Evolutionary conservation across 352 stramenopile species (phyloP).

Genomic region (Globisporangium orthogonon): DNA sequence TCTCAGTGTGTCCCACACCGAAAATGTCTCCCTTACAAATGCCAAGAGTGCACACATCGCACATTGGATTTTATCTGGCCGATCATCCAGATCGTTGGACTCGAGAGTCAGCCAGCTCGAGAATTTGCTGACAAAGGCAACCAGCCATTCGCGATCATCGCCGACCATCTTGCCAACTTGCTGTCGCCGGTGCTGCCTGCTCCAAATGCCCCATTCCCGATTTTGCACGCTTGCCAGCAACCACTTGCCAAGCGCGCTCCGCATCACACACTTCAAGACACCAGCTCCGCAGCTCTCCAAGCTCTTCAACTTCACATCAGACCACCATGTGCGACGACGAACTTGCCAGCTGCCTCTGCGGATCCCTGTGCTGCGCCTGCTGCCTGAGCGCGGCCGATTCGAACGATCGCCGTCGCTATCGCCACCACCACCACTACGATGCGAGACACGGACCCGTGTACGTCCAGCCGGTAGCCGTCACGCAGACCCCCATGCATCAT

Average conservation of each 20-base stretch:
- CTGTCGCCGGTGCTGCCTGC: too few species aligned
- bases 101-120: background rate
- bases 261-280: background rate
- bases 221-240: background rate
- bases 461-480: slow-evolving; percentile 30
- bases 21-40: slow-evolving; percentile 4
- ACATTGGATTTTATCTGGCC: slow-evolving; percentile 9
- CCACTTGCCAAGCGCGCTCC: background rate
- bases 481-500: background rate
- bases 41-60: slow-evolving; percentile 17
- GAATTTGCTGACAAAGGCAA: background rate
- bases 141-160: background rate
- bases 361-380: slow-evolving; percentile 17
- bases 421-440: slow-evolving; percentile 3
- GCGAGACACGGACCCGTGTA: slow-evolving; percentile 20
- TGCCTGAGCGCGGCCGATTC: slow-evolving; percentile 11
- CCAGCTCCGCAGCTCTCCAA: background rate
- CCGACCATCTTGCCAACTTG: background rate
- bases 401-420: slow-evolving; percentile 11
- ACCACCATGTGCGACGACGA: slow-evolving; percentile 24
- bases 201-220: background rate
- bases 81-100: background rate
- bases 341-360: slow-evolving; percentile 25
- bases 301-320: background rate
- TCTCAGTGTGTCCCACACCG: background rate